Evolutionary conservation across 768 basidiomycete genomes (phyloP).

Genomic region (Collybiopsis luxurians): DNA sequence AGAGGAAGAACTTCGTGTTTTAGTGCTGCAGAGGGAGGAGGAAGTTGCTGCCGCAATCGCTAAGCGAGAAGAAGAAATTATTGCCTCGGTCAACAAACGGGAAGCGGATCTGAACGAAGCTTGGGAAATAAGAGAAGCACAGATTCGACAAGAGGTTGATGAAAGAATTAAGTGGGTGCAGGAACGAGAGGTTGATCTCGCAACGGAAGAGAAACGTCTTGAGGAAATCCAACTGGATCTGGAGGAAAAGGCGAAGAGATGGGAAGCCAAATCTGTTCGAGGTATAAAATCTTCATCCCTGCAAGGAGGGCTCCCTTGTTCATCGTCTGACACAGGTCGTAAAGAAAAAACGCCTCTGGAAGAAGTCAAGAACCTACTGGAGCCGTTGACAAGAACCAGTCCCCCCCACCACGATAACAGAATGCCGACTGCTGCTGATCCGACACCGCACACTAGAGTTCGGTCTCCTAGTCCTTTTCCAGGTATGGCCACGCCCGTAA

Average conservation of each 20-base stretch:
- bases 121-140: conserved; percentile 51
- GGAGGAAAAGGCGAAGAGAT: conserved; percentile 45
- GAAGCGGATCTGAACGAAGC: conserved; percentile 64
- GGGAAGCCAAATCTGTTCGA: conserved; percentile 33
- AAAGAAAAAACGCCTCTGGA: conserved; percentile 64
- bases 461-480: conserved; percentile 19
- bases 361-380: conserved; percentile 71
- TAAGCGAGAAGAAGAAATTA: conserved; percentile 67
- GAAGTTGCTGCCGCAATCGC: conserved; percentile 67
- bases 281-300: conserved; percentile 10
- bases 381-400: conserved; percentile 36
- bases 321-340: conserved; percentile 27
- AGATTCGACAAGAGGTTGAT: conserved; percentile 51
- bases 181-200: conserved; percentile 51
- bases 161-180: conserved; percentile 46
- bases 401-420: conserved; percentile 16
- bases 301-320: neutral
- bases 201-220: conserved; percentile 47
- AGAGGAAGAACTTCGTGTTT: conserved; percentile 66
- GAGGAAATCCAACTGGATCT: conserved; percentile 45
- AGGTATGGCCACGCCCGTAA: conserved; percentile 50
- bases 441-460: conserved; percentile 21
- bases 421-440: conserved; percentile 5
- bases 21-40: conserved; percentile 66
- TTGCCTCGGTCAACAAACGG: conserved; percentile 60